Conservation (phyloP, 768 basidiomycete genomes). For the Lactifluus subvellereus region DNA sequence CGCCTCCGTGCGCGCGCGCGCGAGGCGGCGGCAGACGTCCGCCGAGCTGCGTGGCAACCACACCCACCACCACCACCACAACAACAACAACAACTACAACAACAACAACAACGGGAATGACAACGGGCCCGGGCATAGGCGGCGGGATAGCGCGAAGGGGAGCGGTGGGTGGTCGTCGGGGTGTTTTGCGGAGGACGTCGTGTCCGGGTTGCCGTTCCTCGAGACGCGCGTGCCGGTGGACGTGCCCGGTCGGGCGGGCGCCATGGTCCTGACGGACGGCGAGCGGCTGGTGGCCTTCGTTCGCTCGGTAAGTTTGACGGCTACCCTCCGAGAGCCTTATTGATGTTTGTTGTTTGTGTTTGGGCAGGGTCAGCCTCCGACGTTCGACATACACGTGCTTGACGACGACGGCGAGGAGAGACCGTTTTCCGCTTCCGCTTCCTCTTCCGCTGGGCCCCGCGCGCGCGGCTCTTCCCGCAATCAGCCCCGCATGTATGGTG, state of each 20-base stretch:
- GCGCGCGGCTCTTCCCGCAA: neutral
- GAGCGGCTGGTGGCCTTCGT: slow-evolving; percentile 7
- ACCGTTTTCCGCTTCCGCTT: too few species aligned
- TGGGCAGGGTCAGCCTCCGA: neutral
- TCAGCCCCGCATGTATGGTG: neutral
- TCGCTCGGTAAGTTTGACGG: neutral
- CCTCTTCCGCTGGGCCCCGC: too few species aligned
- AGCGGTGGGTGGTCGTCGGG: too few species aligned
- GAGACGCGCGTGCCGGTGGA: slow-evolving; percentile 5
- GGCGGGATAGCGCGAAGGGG: too few species aligned
- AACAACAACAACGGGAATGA: too few species aligned
- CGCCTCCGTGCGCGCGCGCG: neutral
- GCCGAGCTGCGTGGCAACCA: neutral
- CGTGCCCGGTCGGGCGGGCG: neutral
- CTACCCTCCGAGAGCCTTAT: neutral
- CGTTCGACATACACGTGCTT: slow-evolving; percentile 12
- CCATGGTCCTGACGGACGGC: slow-evolving; percentile 16
- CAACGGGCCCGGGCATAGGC: neutral
- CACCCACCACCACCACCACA: neutral
- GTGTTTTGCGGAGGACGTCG: slow-evolving; percentile 7
- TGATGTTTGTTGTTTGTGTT: neutral
- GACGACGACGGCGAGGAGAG: neutral
- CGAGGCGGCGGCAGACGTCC: too few species aligned
- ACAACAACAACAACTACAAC: too few species aligned
- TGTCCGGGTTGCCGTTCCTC: slow-evolving; percentile 4